Conservation (phyloP, 1,139 yeast species). For the Casaregolazyma lundiana region DNA sequence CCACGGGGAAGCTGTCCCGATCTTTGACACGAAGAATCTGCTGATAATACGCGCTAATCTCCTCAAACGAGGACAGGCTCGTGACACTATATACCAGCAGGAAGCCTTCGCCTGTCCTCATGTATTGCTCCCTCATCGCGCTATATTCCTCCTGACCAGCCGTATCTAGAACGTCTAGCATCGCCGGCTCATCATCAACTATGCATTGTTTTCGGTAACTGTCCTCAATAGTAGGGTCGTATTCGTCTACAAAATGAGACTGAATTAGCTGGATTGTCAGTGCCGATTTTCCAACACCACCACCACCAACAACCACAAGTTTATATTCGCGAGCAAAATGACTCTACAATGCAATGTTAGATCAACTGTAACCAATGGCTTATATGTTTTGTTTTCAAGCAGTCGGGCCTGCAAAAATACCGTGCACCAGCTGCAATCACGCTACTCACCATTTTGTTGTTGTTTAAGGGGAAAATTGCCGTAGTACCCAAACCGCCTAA, state of each 20-base stretch:
- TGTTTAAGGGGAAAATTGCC: slow-evolving; percentile 8
- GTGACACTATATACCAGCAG: slow-evolving; percentile 85
- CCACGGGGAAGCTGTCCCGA: slow-evolving; percentile 36
- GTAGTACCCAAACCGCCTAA: neutral
- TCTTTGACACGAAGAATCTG: slow-evolving; percentile 88
- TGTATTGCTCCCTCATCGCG: slow-evolving; percentile 90
- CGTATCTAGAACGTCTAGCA: slow-evolving; percentile 89
- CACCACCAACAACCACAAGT: slow-evolving; percentile 94
- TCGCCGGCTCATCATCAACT: slow-evolving; percentile 87
- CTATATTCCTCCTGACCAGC: slow-evolving; percentile 98
- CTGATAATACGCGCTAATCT: slow-evolving; percentile 74
- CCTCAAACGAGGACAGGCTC: slow-evolving; percentile 79
- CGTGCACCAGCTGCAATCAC: neutral
- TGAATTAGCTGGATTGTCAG: slow-evolving; percentile 63
- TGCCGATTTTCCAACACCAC: slow-evolving; percentile 98
- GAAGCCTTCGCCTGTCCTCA: slow-evolving; percentile 92
- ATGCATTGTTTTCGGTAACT: slow-evolving; percentile 90
- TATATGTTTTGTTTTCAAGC: neutral
- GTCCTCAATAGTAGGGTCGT: slow-evolving; percentile 97
- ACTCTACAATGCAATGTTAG: slow-evolving; percentile 2
- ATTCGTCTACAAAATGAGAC: slow-evolving; percentile 87
- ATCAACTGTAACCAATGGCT: neutral
- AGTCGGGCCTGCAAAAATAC: neutral
- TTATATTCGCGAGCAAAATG: slow-evolving; percentile 49
- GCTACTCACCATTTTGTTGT: slow-evolving; percentile 8